Base-by-base conservation (phyloP, 2,329 filamentous ascomycete species). In the Colletotrichum sp. region DNA sequence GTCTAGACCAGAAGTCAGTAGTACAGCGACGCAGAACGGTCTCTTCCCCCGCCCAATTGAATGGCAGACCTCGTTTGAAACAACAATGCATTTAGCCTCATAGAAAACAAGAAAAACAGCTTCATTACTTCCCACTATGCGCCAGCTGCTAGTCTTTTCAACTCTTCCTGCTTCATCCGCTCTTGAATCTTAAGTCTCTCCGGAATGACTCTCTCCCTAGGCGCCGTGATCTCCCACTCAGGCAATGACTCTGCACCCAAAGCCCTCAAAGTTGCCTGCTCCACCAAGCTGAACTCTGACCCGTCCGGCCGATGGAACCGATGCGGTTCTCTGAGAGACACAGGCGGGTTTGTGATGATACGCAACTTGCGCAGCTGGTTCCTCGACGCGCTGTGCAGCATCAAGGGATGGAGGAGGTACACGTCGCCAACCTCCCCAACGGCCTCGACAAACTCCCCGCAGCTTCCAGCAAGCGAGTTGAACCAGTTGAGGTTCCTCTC, bases 371-470 rank as follows among this genome's bases (percentile, higher is more conserved):
- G 78, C 13, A 77, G 75, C 18, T 76, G 75, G 68, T 81, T 81
- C 76, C 24, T 85, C 78, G 51, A 87, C 5, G 88, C 87, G 51
- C 85, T 87, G 79, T 92, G 90, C 80, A 91, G 79, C 89, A 91
- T 92, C 21, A 92, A 81, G 55, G 90, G 90, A 78, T 92, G 90
- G 78, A 92, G 78, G 18, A 92, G 80, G 76, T 87, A 91, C 16
- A 92, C 88, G 73, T 92, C 90, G 11, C 90, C 90, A 1, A 87
- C 84, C 2, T 84, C 78, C 2, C 90, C 90, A 3, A 84, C 87
- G 1, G 86, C 88, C 81, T 92, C 90, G 55, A 90, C 86, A 78
- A 91, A 90, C 71, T 77, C 85, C 77, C 68, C 84, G 82, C 81
- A 87, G 83, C 77, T 80, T 62, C 75, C 80, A 58, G 80, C 82